These are phyloP conservation scores for Arabidopsis lyrata DNA, from an alignment of 441 rosid genomes.

Conservation along the genomic window DNA sequence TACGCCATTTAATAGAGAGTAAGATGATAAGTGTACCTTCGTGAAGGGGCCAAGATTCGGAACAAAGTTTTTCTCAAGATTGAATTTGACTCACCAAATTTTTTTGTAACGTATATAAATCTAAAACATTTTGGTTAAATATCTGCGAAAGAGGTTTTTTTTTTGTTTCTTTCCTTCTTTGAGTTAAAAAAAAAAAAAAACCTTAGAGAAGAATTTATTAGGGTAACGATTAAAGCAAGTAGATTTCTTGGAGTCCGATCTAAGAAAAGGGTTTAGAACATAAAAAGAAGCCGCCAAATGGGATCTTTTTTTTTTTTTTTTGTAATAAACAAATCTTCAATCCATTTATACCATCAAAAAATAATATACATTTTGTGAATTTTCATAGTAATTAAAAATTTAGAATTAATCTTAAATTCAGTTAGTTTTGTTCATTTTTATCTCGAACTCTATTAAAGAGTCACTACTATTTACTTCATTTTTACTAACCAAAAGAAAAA, in stretches of 20 bases:
- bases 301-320: too few species aligned
- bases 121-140: conserved; percentile 29
- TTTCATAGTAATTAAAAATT: background rate
- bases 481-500: background rate
- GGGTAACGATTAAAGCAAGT: conserved; percentile 33
- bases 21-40: conserved; percentile 43
- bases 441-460: background rate
- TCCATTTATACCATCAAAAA: too few species aligned
- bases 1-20: conserved; percentile 10
- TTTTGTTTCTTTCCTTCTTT: background rate
- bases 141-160: conserved; percentile 13
- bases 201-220: conserved; percentile 1
- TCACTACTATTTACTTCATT: background rate
- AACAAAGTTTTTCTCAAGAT: conserved; percentile 11
- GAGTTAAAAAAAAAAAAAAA: background rate
- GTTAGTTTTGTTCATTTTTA: background rate
- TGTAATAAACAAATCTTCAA: too few species aligned
- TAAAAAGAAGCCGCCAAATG: conserved; percentile 24
- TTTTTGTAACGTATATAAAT: conserved; percentile 33
- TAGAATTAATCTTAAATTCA: too few species aligned
- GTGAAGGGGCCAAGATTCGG: conserved; percentile 44
- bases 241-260: conserved; percentile 40
- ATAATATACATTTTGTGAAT: too few species aligned
- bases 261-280: conserved; percentile 21
- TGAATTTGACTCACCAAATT: background rate